Percentiles rank a stretch among this genome's conserved stretches.
phyloP scores from a whole-genome alignment of 2,329 filamentous ascomycete genomes.

The Verticillium nubilum region DNA sequence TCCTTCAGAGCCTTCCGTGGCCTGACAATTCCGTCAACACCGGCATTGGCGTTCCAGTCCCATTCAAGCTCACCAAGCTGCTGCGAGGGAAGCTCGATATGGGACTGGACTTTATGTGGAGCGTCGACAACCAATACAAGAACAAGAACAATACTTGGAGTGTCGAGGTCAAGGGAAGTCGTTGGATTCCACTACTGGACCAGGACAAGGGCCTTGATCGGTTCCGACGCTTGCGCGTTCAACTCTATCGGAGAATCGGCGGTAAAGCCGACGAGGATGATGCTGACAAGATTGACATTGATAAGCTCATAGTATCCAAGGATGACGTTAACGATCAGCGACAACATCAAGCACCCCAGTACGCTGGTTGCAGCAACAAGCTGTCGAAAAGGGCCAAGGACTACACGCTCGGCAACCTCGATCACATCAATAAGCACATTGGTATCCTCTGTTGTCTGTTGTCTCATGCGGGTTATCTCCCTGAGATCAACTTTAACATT shows the following conservation, averaged over 20 bases:
- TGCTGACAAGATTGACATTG: not conserved
- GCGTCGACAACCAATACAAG: not conserved
- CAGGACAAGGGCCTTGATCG: not conserved
- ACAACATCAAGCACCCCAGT: not conserved
- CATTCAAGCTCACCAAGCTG: not conserved
- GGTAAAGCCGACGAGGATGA: not conserved
- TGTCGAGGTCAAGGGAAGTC: not conserved
- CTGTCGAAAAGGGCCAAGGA: not conserved
- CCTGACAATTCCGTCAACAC: not conserved
- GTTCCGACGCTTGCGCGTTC: not conserved
- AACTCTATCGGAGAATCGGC: not conserved
- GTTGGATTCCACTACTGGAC: not conserved
- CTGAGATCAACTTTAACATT: not conserved
- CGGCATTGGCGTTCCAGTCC: no score
- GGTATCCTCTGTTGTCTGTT: not conserved
- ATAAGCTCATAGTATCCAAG: not conserved
- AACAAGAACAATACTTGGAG: not conserved
- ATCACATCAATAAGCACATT: not conserved
- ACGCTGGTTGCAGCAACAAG: not conserved
- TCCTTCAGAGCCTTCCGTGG: not conserved
- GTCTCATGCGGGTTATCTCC: not conserved
- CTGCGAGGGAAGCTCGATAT: not conserved
- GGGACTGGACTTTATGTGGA: not conserved
- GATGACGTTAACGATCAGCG: not conserved
- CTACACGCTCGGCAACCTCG: not conserved